A percentile compares a stretch with the other conserved stretches of the same genome.
Evolutionary conservation across 768 basidiomycete genomes (phyloP).

Genomic region (Auriscalpium vulgare): DNA sequence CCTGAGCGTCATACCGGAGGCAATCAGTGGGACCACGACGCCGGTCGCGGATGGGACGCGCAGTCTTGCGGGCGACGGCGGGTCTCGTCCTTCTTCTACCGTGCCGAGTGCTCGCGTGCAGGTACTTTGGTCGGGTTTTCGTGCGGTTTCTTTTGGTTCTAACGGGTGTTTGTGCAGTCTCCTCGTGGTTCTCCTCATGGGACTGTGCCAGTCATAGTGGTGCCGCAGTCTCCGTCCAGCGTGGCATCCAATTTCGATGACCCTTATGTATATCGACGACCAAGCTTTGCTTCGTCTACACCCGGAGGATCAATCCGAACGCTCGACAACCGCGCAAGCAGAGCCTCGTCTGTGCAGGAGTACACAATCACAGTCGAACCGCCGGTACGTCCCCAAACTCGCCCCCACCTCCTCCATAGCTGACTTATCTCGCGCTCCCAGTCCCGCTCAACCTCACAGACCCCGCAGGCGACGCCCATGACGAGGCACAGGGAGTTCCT

Average conservation of each 20-base stretch:
- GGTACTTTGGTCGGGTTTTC: not conserved
- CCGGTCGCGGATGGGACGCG: slow-evolving; percentile 5
- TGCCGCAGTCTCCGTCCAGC: not conserved
- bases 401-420: not conserved
- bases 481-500: slow-evolving; percentile 1
- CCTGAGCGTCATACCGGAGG: slow-evolving; percentile 12
- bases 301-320: slow-evolving; percentile 7
- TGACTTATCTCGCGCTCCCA: not conserved
- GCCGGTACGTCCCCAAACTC: slow-evolving; percentile 4
- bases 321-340: slow-evolving; percentile 3
- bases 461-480: slow-evolving; percentile 10
- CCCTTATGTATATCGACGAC: slow-evolving; percentile 7
- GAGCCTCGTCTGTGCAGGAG: slow-evolving; percentile 9
- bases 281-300: slow-evolving; percentile 10
- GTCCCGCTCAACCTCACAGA: slow-evolving; percentile 15
- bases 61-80: slow-evolving; percentile 5
- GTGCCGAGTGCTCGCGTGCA: not conserved
- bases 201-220: not conserved
- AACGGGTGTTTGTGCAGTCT: not conserved
- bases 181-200: not conserved
- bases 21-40: slow-evolving; percentile 11
- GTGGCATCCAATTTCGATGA: not conserved
- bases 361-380: not conserved
- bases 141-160: not conserved
- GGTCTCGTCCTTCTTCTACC: slow-evolving; percentile 7